phyloP scores from a whole-genome alignment of 345 rosid genomes.

The Cardamine occulta region DNA sequence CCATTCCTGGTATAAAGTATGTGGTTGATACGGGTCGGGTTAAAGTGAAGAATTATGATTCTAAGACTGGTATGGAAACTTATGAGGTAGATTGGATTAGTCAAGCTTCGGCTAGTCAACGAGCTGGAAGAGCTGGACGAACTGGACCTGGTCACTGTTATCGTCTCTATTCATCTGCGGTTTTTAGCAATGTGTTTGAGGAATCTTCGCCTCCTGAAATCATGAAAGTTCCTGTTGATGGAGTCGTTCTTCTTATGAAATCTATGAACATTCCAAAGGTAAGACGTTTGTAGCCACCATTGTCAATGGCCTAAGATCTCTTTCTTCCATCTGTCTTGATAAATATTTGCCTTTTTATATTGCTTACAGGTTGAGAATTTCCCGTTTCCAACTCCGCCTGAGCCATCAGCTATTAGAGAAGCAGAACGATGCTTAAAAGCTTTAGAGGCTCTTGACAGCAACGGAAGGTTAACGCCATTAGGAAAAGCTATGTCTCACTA shows the following conservation, averaged over 20 bases:
- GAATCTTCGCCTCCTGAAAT: conserved; percentile 86
- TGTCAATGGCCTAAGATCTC: background rate
- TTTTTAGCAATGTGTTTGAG: conserved; percentile 66
- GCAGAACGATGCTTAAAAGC: conserved; percentile 75
- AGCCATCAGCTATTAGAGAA: conserved; percentile 59
- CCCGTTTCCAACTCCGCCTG: conserved; percentile 92
- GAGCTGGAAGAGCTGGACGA: conserved; percentile 98
- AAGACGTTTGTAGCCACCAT: conserved; percentile 25
- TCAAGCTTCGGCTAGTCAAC: conserved; percentile 91
- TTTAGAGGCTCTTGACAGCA: conserved; percentile 74
- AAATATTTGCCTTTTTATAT: conserved; percentile 4
- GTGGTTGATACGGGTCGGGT: conserved; percentile 95
- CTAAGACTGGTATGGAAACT: conserved; percentile 72
- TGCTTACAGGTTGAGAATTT: conserved; percentile 72
- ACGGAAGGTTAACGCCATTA: conserved; percentile 65
- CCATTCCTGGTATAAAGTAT: conserved; percentile 92
- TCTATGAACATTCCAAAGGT: conserved; percentile 86
- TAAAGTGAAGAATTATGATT: conserved; percentile 78
- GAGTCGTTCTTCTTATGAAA: conserved; percentile 85
- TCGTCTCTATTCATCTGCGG: conserved; percentile 86
- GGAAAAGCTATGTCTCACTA: conserved; percentile 89
- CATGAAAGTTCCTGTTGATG: conserved; percentile 78
- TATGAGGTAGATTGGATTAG: conserved; percentile 88
- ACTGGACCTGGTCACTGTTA: conserved; percentile 96
- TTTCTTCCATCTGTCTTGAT: conserved; percentile 1